Base-by-base conservation (phyloP, 2,329 filamentous ascomycete species). In the Neonectria sp. region DNA sequence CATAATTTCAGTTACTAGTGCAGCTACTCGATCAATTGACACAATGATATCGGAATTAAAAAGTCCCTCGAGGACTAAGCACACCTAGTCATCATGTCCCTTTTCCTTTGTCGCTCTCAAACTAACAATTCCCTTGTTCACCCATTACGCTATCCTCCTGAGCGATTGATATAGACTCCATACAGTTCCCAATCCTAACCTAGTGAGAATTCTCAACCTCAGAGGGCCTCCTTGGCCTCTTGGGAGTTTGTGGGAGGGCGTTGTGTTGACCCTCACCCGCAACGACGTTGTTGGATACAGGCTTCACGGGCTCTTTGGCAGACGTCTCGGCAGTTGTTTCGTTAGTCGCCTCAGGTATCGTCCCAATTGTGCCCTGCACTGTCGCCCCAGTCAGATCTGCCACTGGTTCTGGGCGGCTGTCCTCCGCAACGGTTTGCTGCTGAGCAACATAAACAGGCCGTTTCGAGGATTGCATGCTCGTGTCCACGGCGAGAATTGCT, bases 401-500 rank as follows among this genome's bases (percentile, higher is more conserved):
- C n/a, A 35, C 6, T 13, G 51, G 9, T 25, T 45, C n/a, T 45
- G 51, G 61, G 3, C 67, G 56, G 2, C 62, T 70, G 11, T 66
- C 68, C n/a, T 70, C 71, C 0, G 75, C 71, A 21, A 81, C 76
- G 1, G 82, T 78, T n/a, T 78, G 76, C 55, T 81, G 78, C 27
- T 82, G 67, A 6, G 80, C 77, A 1, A 70, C 76, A 1, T 74
- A 77, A 9, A 67, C 70, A 3, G 78, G 71, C 25, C 73, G 68
- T 5, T 73, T 67, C 0, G 74, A 33, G 17, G 70, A 68, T 27
- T 73, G 75, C n/a, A 87, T 78, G 17, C 83, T 78, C 43, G 73
- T 71, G 60, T 86, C 83, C 8, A 70, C 66, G 27, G 72, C 76
- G 15, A 85, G 33, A 9, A 87, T 73, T 3, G 78, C 79, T 60